phyloP scores from a whole-genome alignment of 75 land plant genomes.

The Pinus tabuliformis region DNA sequence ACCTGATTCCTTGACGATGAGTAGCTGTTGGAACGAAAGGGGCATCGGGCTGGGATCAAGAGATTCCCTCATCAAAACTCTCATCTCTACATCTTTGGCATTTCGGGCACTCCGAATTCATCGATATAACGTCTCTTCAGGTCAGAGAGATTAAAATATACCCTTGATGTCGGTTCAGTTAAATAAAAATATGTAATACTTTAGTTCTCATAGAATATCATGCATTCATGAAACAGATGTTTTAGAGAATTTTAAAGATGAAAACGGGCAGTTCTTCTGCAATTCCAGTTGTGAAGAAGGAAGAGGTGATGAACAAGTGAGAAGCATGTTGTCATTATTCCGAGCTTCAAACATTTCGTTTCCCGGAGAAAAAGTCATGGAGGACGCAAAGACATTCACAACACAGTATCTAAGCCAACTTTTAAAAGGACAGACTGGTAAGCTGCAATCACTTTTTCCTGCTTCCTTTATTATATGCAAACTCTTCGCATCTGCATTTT shows the following conservation, averaged over 20 bases:
- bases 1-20: too few relatives aligned
- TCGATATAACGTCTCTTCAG: conserved; percentile 42
- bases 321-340: conserved; percentile 18
- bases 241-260: conserved; percentile 16
- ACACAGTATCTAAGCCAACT: not conserved
- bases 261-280: conserved; percentile 6
- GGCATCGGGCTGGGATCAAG: too few relatives aligned
- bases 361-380: conserved; percentile 13
- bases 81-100: conserved; percentile 36
- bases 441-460: too few relatives aligned
- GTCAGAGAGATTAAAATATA: not conserved
- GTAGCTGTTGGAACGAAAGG: too few relatives aligned
- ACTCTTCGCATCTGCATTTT: too few relatives aligned
- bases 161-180: too few relatives aligned
- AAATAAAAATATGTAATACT: not conserved
- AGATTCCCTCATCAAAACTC: conserved; percentile 1
- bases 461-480: too few relatives aligned
- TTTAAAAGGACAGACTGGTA: not conserved
- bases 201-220: not conserved
- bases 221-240: conserved; percentile 11
- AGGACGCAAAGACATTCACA: not conserved
- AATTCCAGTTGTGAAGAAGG: not conserved
- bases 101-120: conserved; percentile 63
- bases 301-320: not conserved
- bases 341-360: conserved; percentile 21